phyloP scores from a whole-genome alignment of 202 grass and related monocot species.

The Elaeis oleifera region DNA sequence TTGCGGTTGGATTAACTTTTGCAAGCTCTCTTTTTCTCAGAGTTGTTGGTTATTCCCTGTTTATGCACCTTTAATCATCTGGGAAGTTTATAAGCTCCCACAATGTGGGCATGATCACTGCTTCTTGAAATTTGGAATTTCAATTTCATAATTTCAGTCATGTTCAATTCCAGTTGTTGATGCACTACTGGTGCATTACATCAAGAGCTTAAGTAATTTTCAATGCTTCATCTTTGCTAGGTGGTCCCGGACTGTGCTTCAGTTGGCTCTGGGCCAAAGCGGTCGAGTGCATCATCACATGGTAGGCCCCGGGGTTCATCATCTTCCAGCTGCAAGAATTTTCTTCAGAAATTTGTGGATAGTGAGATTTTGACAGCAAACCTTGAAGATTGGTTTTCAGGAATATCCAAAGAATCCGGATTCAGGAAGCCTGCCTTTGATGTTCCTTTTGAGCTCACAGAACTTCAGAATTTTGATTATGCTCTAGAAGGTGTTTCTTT shows the following conservation, averaged over 20 bases:
- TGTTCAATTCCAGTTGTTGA: too few relatives aligned
- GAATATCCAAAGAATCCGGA: slow-evolving; percentile 39
- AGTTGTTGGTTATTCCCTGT: too few relatives aligned
- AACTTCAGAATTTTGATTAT: slow-evolving; percentile 89
- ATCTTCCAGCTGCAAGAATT: slow-evolving; percentile 72
- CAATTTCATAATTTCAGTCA: too few relatives aligned
- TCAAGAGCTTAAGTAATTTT: background rate
- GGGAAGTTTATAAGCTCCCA: too few relatives aligned
- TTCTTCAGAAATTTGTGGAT: slow-evolving; percentile 88
- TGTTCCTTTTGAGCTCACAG: slow-evolving; percentile 58
- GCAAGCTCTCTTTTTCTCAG: too few relatives aligned
- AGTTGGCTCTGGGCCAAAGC: slow-evolving; percentile 45
- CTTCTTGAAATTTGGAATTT: too few relatives aligned
- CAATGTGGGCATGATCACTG: too few relatives aligned
- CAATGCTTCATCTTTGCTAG: slow-evolving; percentile 22
- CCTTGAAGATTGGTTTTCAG: slow-evolving; percentile 80
- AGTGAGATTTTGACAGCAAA: slow-evolving; percentile 73
- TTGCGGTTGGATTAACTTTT: too few relatives aligned
- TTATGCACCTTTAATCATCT: too few relatives aligned
- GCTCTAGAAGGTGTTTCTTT: slow-evolving; percentile 84
- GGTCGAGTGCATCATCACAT: slow-evolving; percentile 38
- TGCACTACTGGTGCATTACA: background rate
- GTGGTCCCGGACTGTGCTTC: slow-evolving; percentile 54
- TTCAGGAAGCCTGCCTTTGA: slow-evolving; percentile 53
- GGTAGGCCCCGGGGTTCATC: slow-evolving; percentile 36